Evolutionary conservation across 2,329 filamentous ascomycete genomes (phyloP), one percentile per base, ranked within the genome.

Genomic region (Colletotrichum gigasporum): DNA sequence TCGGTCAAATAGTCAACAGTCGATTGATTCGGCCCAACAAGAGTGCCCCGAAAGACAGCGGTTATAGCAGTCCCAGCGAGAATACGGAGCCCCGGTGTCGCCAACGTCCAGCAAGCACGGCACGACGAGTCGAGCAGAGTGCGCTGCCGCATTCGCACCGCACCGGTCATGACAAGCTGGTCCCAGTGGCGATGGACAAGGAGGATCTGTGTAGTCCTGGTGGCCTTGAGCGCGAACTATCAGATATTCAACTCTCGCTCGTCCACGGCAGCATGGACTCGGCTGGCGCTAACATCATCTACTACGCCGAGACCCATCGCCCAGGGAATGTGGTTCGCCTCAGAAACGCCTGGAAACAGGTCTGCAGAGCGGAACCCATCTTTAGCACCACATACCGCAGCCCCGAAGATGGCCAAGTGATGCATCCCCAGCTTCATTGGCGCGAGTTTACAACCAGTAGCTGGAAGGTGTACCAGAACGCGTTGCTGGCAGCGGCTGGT

Each of bases 261-360:
- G 65, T 73, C 18, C 68, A 69, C 30, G 68, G 69, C 12, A 67
- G 64, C 22, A 58, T 63, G 41, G 55, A 62, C 24, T 44, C 47
- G 20, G 63, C 67, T 7, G 67, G 69, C 9, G 58, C 58, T 10
- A 73, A 73, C 24, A 69, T 72, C 20, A 69, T 73, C 24, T 61
- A 58, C 45, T 68, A 68, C 44, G 55, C 54, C 35, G 68, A 72
- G 45, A 60, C 24, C 3, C 69, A 69, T 39, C n/a, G 52, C 22
- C 24, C 63, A 5, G 20, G 30, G 5, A n/a, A 71, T n/a, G 39
- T 71, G 18, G 58, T 63, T 10, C 41, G 11, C 2, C 34, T 74
- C n/a, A 72, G 69, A 48, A 47, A 65, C 10, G 73, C 72, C 4
- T 75, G 73, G 73, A 58, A 63, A 39, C 54, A 57, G 2, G 71